Conservation (phyloP, 2,329 filamentous ascomycete species). For the Fusarium protoensiforme region DNA sequence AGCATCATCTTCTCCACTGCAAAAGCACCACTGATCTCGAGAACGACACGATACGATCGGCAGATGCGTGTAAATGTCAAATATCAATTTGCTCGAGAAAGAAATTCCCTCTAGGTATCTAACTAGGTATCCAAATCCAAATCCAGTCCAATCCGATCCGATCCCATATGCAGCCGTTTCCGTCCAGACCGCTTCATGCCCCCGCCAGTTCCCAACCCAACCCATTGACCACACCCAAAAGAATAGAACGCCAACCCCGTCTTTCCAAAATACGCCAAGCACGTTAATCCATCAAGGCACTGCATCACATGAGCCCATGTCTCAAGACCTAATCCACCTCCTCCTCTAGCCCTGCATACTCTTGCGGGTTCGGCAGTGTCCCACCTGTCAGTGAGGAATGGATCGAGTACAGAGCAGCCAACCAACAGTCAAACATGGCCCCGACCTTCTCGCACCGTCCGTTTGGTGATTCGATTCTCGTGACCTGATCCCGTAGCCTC, state of each 20-base stretch:
- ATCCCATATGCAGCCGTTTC: conserved; percentile 20
- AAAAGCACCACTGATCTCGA: background rate
- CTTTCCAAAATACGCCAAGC: conserved; percentile 8
- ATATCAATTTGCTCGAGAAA: background rate
- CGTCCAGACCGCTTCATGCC: conserved; percentile 23
- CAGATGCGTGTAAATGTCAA: background rate
- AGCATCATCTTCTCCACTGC: background rate
- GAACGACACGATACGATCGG: background rate
- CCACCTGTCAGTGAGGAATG: conserved; percentile 49
- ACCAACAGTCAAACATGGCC: conserved; percentile 62
- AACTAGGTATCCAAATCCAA: conserved; percentile 15
- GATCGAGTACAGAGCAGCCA: conserved; percentile 59
- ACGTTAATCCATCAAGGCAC: background rate
- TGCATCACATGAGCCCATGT: conserved; percentile 13
- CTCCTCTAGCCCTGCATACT: conserved; percentile 44
- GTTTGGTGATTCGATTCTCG: conserved; percentile 47
- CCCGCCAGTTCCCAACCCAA: conserved; percentile 15
- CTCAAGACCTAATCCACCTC: conserved; percentile 34
- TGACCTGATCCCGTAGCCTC: conserved; percentile 59
- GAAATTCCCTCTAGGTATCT: conserved; percentile 2
- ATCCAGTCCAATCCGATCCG: background rate
- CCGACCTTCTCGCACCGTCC: conserved; percentile 45
- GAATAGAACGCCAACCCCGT: conserved; percentile 14
- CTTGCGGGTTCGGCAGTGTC: conserved; percentile 40
- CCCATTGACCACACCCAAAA: conserved; percentile 26